Evolutionary conservation across 2,329 filamentous ascomycete genomes (phyloP).

Genomic region (Claviceps sp.): DNA sequence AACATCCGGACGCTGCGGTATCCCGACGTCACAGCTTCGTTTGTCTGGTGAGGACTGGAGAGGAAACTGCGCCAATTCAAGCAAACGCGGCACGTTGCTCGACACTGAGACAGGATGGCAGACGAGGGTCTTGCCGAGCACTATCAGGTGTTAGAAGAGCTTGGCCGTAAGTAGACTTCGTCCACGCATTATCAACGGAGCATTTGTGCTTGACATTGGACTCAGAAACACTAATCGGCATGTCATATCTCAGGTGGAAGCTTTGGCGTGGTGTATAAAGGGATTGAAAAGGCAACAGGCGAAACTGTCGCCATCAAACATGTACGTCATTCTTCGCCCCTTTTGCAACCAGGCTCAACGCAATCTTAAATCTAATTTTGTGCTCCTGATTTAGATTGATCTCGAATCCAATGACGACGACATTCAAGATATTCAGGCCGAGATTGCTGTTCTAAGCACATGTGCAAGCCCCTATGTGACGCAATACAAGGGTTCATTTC

Average conservation of each 20-base stretch:
- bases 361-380: not conserved
- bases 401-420: constrained; percentile 98
- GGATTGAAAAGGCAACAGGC: constrained; percentile 78
- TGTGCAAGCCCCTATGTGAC: constrained; percentile 91
- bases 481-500: constrained; percentile 90
- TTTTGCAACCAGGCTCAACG: not conserved
- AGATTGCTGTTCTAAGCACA: constrained; percentile 88
- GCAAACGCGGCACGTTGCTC: constrained; percentile 9
- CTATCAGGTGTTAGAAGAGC: constrained; percentile 91
- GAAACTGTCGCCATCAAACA: constrained; percentile 96
- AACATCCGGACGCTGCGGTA: not conserved
- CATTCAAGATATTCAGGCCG: constrained; percentile 94
- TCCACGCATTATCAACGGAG: not conserved
- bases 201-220: not conserved
- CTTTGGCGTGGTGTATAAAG: constrained; percentile 95
- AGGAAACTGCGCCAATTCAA: not conserved
- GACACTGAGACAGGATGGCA: constrained; percentile 30
- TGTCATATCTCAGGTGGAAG: constrained; percentile 54
- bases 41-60: not conserved
- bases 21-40: not conserved
- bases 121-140: constrained; percentile 62
- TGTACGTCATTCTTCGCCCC: constrained; percentile 39
- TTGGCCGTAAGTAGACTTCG: constrained; percentile 59
- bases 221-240: not conserved
- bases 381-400: constrained; percentile 59